These are phyloP conservation scores for Aphelidium insulamus DNA, from an alignment of 371 early-diverging fungal species.

Conservation along the genomic window DNA sequence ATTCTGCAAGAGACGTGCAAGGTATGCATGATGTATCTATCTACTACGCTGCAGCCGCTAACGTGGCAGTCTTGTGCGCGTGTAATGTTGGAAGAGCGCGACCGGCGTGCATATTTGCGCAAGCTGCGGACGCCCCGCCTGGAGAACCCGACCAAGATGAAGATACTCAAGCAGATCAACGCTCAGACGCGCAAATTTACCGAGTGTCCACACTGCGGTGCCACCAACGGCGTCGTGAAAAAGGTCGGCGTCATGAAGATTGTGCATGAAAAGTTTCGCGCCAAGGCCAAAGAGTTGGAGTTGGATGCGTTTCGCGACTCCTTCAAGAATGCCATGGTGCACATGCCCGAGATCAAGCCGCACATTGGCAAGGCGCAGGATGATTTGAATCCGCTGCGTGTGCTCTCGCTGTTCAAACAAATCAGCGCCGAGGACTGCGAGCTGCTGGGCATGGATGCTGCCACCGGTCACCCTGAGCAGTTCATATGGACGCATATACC, in stretches of 20 bases:
- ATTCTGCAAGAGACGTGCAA: slow-evolving; percentile 97
- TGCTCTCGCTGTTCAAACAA: slow-evolving; percentile 60
- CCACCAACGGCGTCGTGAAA: slow-evolving; percentile 75
- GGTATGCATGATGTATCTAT: slow-evolving; percentile 14
- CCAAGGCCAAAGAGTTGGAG: slow-evolving; percentile 47
- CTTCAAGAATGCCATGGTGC: slow-evolving; percentile 41
- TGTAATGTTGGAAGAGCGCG: slow-evolving; percentile 64
- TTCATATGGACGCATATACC: slow-evolving; percentile 83
- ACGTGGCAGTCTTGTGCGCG: slow-evolving; percentile 45
- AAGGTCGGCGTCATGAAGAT: slow-evolving; percentile 91
- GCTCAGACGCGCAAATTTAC: slow-evolving; percentile 70
- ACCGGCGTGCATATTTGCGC: slow-evolving; percentile 40
- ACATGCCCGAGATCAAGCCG: slow-evolving; percentile 47
- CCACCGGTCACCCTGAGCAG: slow-evolving; percentile 66
- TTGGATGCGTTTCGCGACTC: slow-evolving; percentile 41
- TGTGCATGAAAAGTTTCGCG: slow-evolving; percentile 80
- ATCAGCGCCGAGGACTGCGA: slow-evolving; percentile 88
- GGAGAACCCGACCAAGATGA: slow-evolving; percentile 53
- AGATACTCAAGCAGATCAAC: slow-evolving; percentile 60
- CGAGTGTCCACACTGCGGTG: slow-evolving; percentile 67
- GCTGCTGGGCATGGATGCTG: slow-evolving; percentile 71
- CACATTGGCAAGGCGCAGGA: slow-evolving; percentile 70
- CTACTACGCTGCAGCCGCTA: neutral
- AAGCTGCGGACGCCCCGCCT: slow-evolving; percentile 50
- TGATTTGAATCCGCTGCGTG: slow-evolving; percentile 83